Evolutionary conservation across 139 green algal genomes (phyloP), one percentile per base, ranked within the genome.

Genomic region (Coelastrella sp.): DNA sequence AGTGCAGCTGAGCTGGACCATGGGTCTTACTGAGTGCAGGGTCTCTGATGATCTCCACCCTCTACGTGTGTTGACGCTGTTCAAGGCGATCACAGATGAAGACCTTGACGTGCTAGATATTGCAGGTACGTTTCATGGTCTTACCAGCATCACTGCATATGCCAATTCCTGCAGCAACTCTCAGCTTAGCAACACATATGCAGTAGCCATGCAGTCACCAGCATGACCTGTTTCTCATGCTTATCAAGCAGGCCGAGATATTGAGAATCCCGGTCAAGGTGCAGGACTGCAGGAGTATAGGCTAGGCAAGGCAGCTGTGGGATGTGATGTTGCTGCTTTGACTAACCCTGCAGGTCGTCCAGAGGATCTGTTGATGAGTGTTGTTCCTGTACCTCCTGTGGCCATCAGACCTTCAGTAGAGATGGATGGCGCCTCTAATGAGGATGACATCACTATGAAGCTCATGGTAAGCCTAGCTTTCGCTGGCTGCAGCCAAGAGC

Each of bases 361-460:
- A 7, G 80, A 86, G 80, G 80, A 86, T 50, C 80, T 86, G 34
- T 34, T 86, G 48, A 21, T 78, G 45, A 41, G 32, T 17, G 80
- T 86, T 32, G 13, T 99, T 11, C 89, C 96, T 0, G 97, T 99
- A 81, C 97, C 97, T 1, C 97, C 97, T 2, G 96, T 99, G 43
- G 96, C 92, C 90, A 99, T 99, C 89, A 90, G 96, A 5, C 97
- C 97, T 30, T 94, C 86, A n/a, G 96, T 99, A 73, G 96, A 99
- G 87, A 98, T 99, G 97, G 97, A 99, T 83, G 94, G 93, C 0
- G 95, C 96, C 5, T 96, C 85, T 63, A 99, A 99, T 79, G 97
- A 99, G 93, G 97, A 99, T 86, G 97, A 99, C 92, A 96, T 99
- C 85, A 98, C 96, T 23, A 97, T 99, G 91, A 98, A 98, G 90